Conservation (phyloP, 2,329 filamentous ascomycete genomes). For the Hypoxylon sp. region DNA sequence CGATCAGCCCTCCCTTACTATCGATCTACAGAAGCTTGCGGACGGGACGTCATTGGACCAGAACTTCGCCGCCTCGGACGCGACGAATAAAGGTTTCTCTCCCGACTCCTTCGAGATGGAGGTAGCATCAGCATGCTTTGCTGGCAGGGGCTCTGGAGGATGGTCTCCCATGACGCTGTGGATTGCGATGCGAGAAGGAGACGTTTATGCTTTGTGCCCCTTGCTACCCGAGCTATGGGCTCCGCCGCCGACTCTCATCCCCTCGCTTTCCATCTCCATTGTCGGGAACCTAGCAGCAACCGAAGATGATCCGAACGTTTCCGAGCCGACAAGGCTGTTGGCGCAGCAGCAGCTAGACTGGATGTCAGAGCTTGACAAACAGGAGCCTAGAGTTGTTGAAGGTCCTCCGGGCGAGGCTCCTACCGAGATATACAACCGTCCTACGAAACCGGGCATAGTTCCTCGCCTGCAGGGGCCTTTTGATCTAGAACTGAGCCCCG, state of each 20-base stretch:
- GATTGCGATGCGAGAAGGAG: conserved; percentile 93
- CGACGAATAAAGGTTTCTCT: conserved; percentile 82
- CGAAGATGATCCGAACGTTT: conserved; percentile 65
- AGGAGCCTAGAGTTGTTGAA: conserved; percentile 66
- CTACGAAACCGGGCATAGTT: conserved; percentile 63
- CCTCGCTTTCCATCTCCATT: conserved; percentile 83
- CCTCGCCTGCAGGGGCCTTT: conserved; percentile 71
- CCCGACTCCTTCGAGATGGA: conserved; percentile 93
- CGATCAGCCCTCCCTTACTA: conserved; percentile 79
- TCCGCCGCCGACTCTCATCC: conserved; percentile 76
- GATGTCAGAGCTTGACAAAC: conserved; percentile 71
- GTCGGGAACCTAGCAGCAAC: conserved; percentile 74
- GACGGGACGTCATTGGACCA: conserved; percentile 84
- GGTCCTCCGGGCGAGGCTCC: conserved; percentile 56
- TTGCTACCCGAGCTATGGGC: conserved; percentile 88
- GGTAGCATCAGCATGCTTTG: conserved; percentile 87
- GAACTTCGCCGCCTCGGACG: conserved; percentile 80
- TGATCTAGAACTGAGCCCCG: conserved; percentile 62
- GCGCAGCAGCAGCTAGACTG: conserved; percentile 71
- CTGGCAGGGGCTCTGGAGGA: conserved; percentile 71
- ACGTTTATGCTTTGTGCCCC: conserved; percentile 92
- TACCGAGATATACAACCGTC: conserved; percentile 64
- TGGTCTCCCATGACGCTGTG: conserved; percentile 98
- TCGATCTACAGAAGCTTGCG: conserved; percentile 88
- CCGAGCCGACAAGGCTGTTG: conserved; percentile 62